Percentiles rank a stretch among this genome's conserved stretches.
phyloP scores from a whole-genome alignment of 208 protist genomes.

The Crithidia expoeki region DNA sequence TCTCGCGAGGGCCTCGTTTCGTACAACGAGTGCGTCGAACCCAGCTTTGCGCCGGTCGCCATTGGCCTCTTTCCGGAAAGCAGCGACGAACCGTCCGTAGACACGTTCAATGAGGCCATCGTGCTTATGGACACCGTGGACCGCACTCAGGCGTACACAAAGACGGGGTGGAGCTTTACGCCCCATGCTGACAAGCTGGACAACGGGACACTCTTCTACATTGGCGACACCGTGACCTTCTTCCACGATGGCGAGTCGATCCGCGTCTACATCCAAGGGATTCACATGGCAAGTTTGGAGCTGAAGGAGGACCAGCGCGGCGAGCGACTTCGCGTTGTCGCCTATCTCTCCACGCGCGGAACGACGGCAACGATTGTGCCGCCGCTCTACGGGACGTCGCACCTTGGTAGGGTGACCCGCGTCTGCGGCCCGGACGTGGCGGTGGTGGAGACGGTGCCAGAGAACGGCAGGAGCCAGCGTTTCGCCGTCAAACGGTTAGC shows the following conservation, averaged over 20 bases:
- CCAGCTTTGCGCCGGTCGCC: constrained; percentile 56
- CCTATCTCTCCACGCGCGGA: constrained; percentile 74
- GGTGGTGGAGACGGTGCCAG: constrained; percentile 65
- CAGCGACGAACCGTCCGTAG: constrained; percentile 18
- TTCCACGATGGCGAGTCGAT: constrained; percentile 39
- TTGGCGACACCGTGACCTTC: constrained; percentile 84
- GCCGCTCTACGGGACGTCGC: constrained; percentile 73
- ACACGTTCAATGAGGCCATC: constrained; percentile 44
- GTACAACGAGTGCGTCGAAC: constrained; percentile 48
- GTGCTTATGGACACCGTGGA: constrained; percentile 70
- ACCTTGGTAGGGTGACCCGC: constrained; percentile 63
- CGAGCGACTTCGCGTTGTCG: constrained; percentile 56
- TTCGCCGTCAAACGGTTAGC: constrained; percentile 67
- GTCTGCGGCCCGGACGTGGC: constrained; percentile 67
- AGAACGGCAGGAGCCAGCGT: constrained; percentile 21
- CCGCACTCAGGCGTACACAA: constrained; percentile 44
- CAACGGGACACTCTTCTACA: constrained; percentile 62
- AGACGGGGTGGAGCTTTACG: constrained; percentile 53
- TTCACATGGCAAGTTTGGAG: constrained; percentile 31
- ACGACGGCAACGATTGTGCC: constrained; percentile 73
- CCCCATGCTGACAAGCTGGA: constrained; percentile 40
- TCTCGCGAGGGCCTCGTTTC: constrained; percentile 60
- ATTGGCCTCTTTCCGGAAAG: constrained; percentile 66
- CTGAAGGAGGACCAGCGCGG: constrained; percentile 34
- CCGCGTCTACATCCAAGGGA: constrained; percentile 48